Conservation (phyloP, 202 grass and related monocot genomes). For the Brachypodium distachyon region DNA sequence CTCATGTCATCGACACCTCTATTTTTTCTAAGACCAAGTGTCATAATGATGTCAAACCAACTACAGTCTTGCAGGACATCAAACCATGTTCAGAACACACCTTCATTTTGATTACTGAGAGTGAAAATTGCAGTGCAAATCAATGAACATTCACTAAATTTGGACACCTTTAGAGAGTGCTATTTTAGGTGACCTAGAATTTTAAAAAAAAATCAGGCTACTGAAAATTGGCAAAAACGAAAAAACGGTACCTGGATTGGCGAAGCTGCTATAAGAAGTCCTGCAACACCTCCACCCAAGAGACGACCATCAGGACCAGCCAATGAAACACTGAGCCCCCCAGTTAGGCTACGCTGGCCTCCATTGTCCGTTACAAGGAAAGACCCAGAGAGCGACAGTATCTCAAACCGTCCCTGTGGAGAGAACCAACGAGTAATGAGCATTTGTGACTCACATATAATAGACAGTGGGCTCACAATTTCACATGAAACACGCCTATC, state of each 20-base stretch:
- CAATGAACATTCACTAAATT: too few relatives aligned
- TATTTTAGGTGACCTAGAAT: too few relatives aligned
- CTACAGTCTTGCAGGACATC: neutral
- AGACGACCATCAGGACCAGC: conserved; percentile 88
- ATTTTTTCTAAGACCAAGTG: neutral
- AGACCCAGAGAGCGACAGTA: conserved; percentile 84
- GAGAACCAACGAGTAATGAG: neutral
- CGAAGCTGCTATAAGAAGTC: conserved; percentile 83
- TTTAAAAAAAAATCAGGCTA: too few relatives aligned
- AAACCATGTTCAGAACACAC: neutral
- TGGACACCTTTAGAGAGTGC: too few relatives aligned
- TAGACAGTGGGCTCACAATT: too few relatives aligned
- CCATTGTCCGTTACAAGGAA: conserved; percentile 66
- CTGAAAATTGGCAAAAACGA: too few relatives aligned
- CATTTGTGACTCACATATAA: neutral
- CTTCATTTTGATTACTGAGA: neutral
- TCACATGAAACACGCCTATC: neutral
- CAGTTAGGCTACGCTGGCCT: conserved; percentile 73
- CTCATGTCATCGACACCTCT: neutral
- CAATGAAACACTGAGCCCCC: conserved; percentile 84
- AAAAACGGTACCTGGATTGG: conserved; percentile 93
- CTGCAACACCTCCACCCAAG: conserved; percentile 86
- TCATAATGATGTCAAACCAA: neutral
- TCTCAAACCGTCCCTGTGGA: conserved; percentile 82
- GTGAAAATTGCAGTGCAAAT: neutral